Percentiles rank a stretch among this genome's conserved stretches.
Evolutionary conservation across 225 moss, liverwort and hornwort species (phyloP).

Genomic region (Lunularia cruciata): DNA sequence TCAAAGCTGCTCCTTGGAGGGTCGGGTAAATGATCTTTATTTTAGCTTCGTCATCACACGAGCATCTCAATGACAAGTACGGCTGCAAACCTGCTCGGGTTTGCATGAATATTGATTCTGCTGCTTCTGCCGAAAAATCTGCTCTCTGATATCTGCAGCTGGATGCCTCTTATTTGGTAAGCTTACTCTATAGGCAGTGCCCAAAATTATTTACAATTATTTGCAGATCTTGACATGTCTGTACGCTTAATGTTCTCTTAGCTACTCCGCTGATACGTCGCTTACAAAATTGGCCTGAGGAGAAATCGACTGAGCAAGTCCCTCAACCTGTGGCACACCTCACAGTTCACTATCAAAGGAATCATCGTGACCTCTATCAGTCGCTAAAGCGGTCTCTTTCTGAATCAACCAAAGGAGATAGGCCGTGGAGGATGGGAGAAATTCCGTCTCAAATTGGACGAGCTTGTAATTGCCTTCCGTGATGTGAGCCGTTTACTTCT

Average conservation of each 20-base stretch:
- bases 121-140: neutral
- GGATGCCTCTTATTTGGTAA: conserved; percentile 14
- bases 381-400: neutral
- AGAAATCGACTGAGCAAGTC: conserved; percentile 7
- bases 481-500: conserved; percentile 7
- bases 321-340: conserved; percentile 13
- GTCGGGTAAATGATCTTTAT: conserved; percentile 1
- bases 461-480: neutral
- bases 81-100: conserved; percentile 6
- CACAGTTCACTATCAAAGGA: neutral
- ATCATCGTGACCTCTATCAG: conserved; percentile 7
- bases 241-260: neutral
- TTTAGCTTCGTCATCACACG: conserved; percentile 12
- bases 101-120: conserved; percentile 12
- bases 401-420: conserved; percentile 1
- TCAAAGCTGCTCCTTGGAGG: no score
- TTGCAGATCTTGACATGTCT: conserved; percentile 14
- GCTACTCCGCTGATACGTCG: conserved; percentile 15
- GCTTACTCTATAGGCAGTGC: conserved; percentile 1
- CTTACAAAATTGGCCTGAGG: conserved; percentile 18
- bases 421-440: neutral
- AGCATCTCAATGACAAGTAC: conserved; percentile 1
- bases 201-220: conserved; percentile 21
- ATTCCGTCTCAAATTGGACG: conserved; percentile 1
- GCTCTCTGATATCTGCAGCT: neutral